These are phyloP conservation scores for Ogataea parapolymorpha DNA, from an alignment of 805 yeast genomes.

Conservation along the genomic window DNA sequence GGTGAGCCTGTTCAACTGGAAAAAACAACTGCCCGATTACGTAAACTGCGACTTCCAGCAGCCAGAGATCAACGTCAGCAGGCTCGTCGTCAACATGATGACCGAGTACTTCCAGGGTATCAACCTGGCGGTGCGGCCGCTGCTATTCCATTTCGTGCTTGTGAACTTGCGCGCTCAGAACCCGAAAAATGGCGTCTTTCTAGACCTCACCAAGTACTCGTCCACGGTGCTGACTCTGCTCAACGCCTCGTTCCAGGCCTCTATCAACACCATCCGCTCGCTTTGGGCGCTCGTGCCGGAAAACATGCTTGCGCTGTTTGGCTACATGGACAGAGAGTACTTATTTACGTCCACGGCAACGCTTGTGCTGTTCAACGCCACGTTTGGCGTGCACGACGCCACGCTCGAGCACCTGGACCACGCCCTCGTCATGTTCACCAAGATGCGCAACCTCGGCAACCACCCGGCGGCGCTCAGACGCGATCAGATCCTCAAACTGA, in stretches of 20 bases:
- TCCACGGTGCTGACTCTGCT: conserved; percentile 62
- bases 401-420: conserved; percentile 70
- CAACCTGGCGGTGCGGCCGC: conserved; percentile 73
- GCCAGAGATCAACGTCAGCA: conserved; percentile 53
- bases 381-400: conserved; percentile 79
- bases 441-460: conserved; percentile 74
- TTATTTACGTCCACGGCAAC: conserved; percentile 76
- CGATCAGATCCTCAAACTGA: conserved; percentile 64
- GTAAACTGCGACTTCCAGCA: conserved; percentile 59
- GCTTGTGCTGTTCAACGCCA: conserved; percentile 65
- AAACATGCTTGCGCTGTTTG: conserved; percentile 80
- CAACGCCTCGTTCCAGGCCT: conserved; percentile 77
- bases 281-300: conserved; percentile 73
- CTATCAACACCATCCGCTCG: conserved; percentile 69
- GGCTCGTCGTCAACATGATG: conserved; percentile 70
- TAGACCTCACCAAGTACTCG: conserved; percentile 67
- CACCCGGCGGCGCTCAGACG: conserved; percentile 76
- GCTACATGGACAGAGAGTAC: conserved; percentile 85
- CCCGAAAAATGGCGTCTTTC: conserved; percentile 38
- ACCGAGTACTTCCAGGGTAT: conserved; percentile 83
- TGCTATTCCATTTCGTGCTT: conserved; percentile 72
- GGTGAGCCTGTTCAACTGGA: conserved; percentile 65
- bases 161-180: conserved; percentile 48
- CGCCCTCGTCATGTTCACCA: conserved; percentile 64
- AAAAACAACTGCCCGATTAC: conserved; percentile 58